Evolutionary conservation across 2,329 filamentous ascomycete genomes (phyloP).

Genomic region (Alternaria consortialis): DNA sequence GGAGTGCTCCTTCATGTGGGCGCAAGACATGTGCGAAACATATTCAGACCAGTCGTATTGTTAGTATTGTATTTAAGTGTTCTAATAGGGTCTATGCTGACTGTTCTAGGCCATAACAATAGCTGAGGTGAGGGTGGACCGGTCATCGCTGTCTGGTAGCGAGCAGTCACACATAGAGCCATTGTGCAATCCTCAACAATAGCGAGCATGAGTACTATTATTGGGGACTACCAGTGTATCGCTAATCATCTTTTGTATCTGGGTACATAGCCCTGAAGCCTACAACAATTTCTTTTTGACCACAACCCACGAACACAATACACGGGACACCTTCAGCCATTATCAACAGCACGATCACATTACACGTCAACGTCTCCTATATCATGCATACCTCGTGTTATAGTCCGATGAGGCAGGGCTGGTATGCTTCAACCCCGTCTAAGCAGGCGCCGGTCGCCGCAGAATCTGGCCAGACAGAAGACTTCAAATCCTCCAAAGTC

Average conservation of each 20-base stretch:
- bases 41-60: neutral
- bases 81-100: neutral
- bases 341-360: neutral
- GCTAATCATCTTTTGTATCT: neutral
- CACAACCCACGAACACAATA: neutral
- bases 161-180: neutral
- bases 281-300: neutral
- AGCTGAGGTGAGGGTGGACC: neutral
- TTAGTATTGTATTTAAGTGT: neutral
- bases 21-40: neutral
- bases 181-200: conserved; percentile 1
- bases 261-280: neutral
- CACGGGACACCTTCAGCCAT: neutral
- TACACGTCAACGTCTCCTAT: neutral
- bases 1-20: neutral
- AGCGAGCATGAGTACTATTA: neutral
- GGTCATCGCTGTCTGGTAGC: conserved; percentile 2
- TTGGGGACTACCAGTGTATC: neutral
- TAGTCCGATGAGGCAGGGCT: neutral
- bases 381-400: neutral
- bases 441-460: neutral
- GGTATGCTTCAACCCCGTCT: neutral
- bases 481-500: too few species aligned
- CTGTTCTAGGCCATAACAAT: conserved; percentile 1
- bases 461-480: neutral